Conservation (phyloP, 2,329 filamentous ascomycete species). For the Aspergillus sp. region DNA sequence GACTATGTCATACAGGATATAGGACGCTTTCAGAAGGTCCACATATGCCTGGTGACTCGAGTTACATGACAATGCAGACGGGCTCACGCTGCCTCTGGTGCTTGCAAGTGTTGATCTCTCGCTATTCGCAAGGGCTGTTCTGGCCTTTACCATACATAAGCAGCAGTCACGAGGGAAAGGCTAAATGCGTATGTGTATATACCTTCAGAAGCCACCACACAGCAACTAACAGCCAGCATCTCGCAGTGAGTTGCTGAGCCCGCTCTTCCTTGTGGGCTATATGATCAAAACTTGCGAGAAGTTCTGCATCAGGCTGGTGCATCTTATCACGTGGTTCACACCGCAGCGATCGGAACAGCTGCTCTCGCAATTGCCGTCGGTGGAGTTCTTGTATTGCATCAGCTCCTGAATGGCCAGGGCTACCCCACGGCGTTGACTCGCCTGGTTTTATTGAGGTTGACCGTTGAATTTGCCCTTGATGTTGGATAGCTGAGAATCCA, state of each 20-base stretch:
- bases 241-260: conserved; percentile 25
- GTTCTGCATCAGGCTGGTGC: conserved; percentile 27
- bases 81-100: conserved; percentile 27
- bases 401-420: background rate
- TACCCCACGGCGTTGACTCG: background rate
- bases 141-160: conserved; percentile 20
- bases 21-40: conserved; percentile 36
- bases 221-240: conserved; percentile 34
- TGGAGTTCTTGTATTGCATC: conserved; percentile 27
- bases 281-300: conserved; percentile 22
- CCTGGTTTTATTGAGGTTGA: background rate
- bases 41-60: conserved; percentile 33
- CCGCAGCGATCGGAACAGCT: conserved; percentile 28
- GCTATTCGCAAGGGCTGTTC: conserved; percentile 25
- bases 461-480: background rate
- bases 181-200: background rate
- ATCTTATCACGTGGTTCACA: conserved; percentile 29
- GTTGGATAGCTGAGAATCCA: background rate
- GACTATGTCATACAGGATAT: conserved; percentile 36
- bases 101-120: conserved; percentile 23
- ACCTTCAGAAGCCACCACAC: conserved; percentile 39
- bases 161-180: background rate
- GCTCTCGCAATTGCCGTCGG: conserved; percentile 27
- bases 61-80: conserved; percentile 24
- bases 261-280: conserved; percentile 26